Base-by-base conservation (phyloP, 2,329 filamentous ascomycete species). In the Xenosphaeropsis pyriputrescens region DNA sequence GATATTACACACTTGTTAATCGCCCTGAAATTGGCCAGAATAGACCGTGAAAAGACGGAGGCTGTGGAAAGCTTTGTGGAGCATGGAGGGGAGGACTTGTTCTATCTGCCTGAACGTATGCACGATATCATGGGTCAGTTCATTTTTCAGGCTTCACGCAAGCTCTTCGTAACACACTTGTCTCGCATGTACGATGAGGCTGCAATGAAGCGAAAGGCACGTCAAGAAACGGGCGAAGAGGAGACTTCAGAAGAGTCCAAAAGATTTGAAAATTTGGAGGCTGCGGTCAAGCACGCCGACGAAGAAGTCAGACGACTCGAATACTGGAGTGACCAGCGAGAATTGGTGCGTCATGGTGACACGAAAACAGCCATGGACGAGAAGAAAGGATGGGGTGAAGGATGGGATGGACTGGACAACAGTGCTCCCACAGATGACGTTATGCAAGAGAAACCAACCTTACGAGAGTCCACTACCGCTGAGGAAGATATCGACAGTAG, bases 11-110 rank as follows among this genome's bases (percentile, higher is more conserved):
- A 74, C 3, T 63, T 98, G 18, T 68, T 93, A 62, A 61, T 59
- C 16, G 70, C 73, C 2, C 58, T 98, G 39, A 79, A 77, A 44
- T 62, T 61, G 30, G 75, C 81, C 5, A 71, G 77, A 6, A 85
- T 98, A 47, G 91, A 98, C 54, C 74, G 91, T 26, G 89, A 96
- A 61, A 96, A 91, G 62, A 75, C 93, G 41, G 79, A 89, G 43
- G 79, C 80, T 0, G 70, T 95, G 16, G 76, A 81, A 49, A 82
- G 73, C 44, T 98, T 94, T 53, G 65, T 95, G n/a, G 64, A 76
- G 32, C 68, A 91, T 38, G 83, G 75, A 15, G 74, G 73, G 5
- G 75, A 82, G 17, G 85, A 95, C 48, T 62, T 96, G 18, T 68
- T 69, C 38, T 81, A 85, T 43, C 63, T 98, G 15, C 69, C 80